Evolutionary conservation across 2,329 filamentous ascomycete species (phyloP), one percentile per base, ranked within the genome.

Genomic region (Diaporthe capsici): DNA sequence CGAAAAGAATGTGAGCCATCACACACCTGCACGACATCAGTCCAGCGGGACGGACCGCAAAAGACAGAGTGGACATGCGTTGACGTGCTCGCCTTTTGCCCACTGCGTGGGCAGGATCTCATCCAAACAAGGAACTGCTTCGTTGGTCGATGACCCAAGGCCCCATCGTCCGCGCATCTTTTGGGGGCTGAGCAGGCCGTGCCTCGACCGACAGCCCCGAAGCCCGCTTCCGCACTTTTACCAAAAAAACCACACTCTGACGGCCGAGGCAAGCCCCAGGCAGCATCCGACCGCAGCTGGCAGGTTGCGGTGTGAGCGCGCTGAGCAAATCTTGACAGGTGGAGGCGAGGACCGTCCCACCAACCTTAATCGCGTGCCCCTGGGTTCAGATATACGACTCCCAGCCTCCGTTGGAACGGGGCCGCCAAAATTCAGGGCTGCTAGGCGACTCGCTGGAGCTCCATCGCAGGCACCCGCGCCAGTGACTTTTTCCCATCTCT

Each of bases 291-390:
- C n/a, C 65, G n/a, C 65, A 55, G 49, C 34, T 13, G 47, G 31
- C 13, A 39, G 47, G 22, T 28, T 55, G 49, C 65, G 65, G 34
- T 42, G 65, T 31, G 47, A 42, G 49, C 7, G 25, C 4, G 34
- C 49, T 70, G 49, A 39, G 65, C 34, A 70, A 70, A 34, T 70
- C 49, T 17, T 42, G 65, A 70, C n/a, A 55, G 15, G 49, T 70
- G 65, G 65, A 70, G 65, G 47, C 49, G 31, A 70, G 49, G 34
- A 70, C 34, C 34, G 65, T 70, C 42, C 65, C 65, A 55, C 47
- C 65, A 42, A 42, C 47, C 65, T 31, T 70, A 42, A 55, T 70
- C 49, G 65, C 34, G 65, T 39, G 49, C 65, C 65, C 47, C 65
- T 55, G 49, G 47, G 31, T 55, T 70, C 47, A 55, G 49, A 15